These are phyloP conservation scores for Salvia rosmarinus DNA, from an alignment of 257 asterid genomes.

Conservation along the genomic window DNA sequence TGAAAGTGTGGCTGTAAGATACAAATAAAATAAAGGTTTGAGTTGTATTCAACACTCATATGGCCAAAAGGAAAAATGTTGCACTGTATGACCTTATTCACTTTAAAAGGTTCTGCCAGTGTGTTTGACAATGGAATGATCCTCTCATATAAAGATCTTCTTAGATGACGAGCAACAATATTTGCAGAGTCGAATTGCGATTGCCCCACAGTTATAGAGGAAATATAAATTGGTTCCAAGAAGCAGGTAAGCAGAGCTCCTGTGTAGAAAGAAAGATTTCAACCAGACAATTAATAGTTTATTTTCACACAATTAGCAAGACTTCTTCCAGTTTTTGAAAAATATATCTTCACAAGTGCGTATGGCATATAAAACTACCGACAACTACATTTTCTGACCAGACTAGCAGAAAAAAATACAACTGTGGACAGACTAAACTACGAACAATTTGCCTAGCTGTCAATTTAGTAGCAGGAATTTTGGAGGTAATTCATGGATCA, in stretches of 20 bases:
- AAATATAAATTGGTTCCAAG: conserved; percentile 79
- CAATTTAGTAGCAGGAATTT: not conserved
- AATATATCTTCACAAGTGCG: conserved; percentile 6
- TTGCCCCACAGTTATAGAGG: conserved; percentile 70
- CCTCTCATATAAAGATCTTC: conserved; percentile 63
- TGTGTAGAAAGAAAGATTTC: conserved; percentile 34
- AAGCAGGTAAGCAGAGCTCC: conserved; percentile 82
- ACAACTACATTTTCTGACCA: conserved; percentile 22
- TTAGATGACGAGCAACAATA: conserved; percentile 40
- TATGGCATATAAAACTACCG: not conserved
- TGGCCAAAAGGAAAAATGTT: conserved; percentile 6
- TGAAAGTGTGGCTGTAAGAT: conserved; percentile 61
- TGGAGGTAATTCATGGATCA: not conserved
- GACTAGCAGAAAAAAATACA: conserved; percentile 23
- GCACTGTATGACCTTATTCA: conserved; percentile 56
- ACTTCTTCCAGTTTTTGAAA: not conserved
- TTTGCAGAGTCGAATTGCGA: conserved; percentile 46
- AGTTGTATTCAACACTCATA: conserved; percentile 28
- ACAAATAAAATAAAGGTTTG: conserved; percentile 22
- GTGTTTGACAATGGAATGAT: conserved; percentile 57
- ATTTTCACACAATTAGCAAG: conserved; percentile 6
- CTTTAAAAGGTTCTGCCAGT: conserved; percentile 65
- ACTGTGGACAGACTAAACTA: not conserved
- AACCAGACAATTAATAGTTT: conserved; percentile 7
- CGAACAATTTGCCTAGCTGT: not conserved